phyloP scores from a whole-genome alignment of 768 basidiomycete species.

The Macrocybe gigantea region DNA sequence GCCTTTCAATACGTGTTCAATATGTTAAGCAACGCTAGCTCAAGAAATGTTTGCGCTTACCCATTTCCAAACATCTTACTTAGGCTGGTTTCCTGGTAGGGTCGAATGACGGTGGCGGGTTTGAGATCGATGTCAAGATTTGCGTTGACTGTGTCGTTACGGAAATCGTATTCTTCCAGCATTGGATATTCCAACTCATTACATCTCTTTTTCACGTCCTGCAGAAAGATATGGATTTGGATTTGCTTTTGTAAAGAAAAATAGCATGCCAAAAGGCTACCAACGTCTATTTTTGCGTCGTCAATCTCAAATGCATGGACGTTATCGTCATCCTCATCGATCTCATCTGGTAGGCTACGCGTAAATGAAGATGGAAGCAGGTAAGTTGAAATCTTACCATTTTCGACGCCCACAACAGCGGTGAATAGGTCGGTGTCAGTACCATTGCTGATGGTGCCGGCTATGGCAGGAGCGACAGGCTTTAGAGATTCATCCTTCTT shows the following conservation, averaged over 20 bases:
- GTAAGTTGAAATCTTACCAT: slow-evolving; percentile 42
- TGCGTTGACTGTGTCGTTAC: slow-evolving; percentile 93
- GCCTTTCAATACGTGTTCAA: slow-evolving; percentile 39
- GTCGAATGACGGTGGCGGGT: slow-evolving; percentile 93
- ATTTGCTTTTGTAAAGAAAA: slow-evolving; percentile 1
- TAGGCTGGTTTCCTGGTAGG: slow-evolving; percentile 97
- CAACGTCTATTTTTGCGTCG: slow-evolving; percentile 87
- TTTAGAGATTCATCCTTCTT: slow-evolving; percentile 49
- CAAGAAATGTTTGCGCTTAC: slow-evolving; percentile 32
- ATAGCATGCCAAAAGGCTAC: slow-evolving; percentile 13
- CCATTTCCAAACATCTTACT: slow-evolving; percentile 99
- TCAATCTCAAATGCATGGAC: slow-evolving; percentile 97
- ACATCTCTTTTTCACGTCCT: slow-evolving; percentile 96
- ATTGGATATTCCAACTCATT: slow-evolving; percentile 97
- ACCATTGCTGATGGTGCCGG: slow-evolving; percentile 14
- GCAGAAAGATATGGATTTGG: slow-evolving; percentile 5
- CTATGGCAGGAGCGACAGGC: slow-evolving; percentile 14
- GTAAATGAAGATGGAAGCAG: not conserved
- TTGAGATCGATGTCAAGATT: slow-evolving; percentile 99
- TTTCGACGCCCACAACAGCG: slow-evolving; percentile 92
- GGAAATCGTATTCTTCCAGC: slow-evolving; percentile 98
- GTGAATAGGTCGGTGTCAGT: slow-evolving; percentile 83
- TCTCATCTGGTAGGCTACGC: slow-evolving; percentile 59
- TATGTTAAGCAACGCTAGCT: too few species aligned
- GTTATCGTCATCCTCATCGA: slow-evolving; percentile 96